Conservation (phyloP, 371 early-diverging fungal genomes). For the Syncephalastrum contaminatum region DNA sequence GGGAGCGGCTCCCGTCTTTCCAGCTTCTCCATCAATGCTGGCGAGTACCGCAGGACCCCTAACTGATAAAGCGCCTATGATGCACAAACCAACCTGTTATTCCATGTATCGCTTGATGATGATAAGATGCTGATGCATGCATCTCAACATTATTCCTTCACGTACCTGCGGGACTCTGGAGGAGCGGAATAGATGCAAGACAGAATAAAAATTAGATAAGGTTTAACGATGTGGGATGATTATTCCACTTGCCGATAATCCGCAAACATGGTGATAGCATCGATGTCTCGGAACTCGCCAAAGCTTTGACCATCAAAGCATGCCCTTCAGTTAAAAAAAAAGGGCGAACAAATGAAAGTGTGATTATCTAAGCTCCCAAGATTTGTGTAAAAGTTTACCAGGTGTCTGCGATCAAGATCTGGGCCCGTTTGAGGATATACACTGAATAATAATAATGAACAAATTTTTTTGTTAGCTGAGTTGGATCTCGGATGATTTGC, state of each 20-base stretch:
- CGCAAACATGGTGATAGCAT: constrained; percentile 90
- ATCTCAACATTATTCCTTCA: background rate
- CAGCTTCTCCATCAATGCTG: constrained; percentile 49
- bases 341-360: constrained; percentile 1
- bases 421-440: constrained; percentile 79
- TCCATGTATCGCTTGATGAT: no score
- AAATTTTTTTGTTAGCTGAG: background rate
- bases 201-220: constrained; percentile 8
- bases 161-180: constrained; percentile 57
- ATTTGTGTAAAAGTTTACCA: constrained; percentile 48
- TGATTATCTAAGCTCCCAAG: background rate
- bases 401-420: constrained; percentile 88
- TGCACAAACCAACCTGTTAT: no score
- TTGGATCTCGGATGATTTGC: no score
- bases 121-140: background rate
- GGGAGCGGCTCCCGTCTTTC: constrained; percentile 47
- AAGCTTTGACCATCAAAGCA: constrained; percentile 74
- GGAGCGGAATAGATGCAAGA: background rate
- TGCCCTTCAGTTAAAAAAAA: constrained; percentile 50
- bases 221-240: background rate
- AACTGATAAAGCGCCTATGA: constrained; percentile 70
- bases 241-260: constrained; percentile 68
- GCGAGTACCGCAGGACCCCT: constrained; percentile 70
- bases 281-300: constrained; percentile 78
- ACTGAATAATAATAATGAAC: constrained; percentile 33